Percentiles rank a stretch among this genome's conserved stretches.
Evolutionary conservation across 192 early-diverging fungal species (phyloP).

Genomic region (Kickxella alabastrina): DNA sequence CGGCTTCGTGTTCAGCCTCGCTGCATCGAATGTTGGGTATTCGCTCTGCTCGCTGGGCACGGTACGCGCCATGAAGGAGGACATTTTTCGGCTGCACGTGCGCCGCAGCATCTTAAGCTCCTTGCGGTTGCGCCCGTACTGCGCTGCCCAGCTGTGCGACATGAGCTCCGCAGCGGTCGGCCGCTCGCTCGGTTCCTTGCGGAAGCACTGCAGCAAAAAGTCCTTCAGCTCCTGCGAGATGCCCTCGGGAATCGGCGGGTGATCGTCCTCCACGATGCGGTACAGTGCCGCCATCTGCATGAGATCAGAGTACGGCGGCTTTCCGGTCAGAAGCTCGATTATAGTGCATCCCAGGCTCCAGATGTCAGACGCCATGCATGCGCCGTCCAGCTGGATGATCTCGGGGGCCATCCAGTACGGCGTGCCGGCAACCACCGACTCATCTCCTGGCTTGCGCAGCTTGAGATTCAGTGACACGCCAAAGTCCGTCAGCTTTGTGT

Average conservation of each 20-base stretch:
- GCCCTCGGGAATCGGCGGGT: slow-evolving; percentile 78
- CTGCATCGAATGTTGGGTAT: slow-evolving; percentile 39
- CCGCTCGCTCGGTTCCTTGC: slow-evolving; percentile 70
- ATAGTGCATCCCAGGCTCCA: slow-evolving; percentile 95
- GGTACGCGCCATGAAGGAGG: slow-evolving; percentile 40
- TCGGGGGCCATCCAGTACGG: slow-evolving; percentile 90
- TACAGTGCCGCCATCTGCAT: slow-evolving; percentile 89
- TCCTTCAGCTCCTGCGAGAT: slow-evolving; percentile 74
- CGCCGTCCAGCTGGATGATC: slow-evolving; percentile 87
- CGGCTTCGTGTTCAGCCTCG: slow-evolving; percentile 15
- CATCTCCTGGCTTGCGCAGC: slow-evolving; percentile 58
- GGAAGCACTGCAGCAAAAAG: slow-evolving; percentile 83
- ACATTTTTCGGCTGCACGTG: slow-evolving; percentile 52
- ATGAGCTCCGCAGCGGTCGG: slow-evolving; percentile 72
- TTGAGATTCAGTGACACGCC: slow-evolving; percentile 89
- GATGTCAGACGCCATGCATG: slow-evolving; percentile 86
- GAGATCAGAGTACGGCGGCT: slow-evolving; percentile 83
- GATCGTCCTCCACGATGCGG: slow-evolving; percentile 89
- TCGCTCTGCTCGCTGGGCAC: slow-evolving; percentile 1
- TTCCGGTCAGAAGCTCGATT: slow-evolving; percentile 88
- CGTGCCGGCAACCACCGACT: slow-evolving; percentile 78
- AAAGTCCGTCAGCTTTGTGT: slow-evolving; percentile 95
- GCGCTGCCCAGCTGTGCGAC: slow-evolving; percentile 70
- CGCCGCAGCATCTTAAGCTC: slow-evolving; percentile 53
- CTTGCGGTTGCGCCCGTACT: slow-evolving; percentile 44